Percentiles rank a stretch among this genome's conserved stretches.
These are phyloP conservation scores for Tolypocladium paradoxum DNA, from an alignment of 2,329 filamentous ascomycete genomes.

Conservation along the genomic window DNA sequence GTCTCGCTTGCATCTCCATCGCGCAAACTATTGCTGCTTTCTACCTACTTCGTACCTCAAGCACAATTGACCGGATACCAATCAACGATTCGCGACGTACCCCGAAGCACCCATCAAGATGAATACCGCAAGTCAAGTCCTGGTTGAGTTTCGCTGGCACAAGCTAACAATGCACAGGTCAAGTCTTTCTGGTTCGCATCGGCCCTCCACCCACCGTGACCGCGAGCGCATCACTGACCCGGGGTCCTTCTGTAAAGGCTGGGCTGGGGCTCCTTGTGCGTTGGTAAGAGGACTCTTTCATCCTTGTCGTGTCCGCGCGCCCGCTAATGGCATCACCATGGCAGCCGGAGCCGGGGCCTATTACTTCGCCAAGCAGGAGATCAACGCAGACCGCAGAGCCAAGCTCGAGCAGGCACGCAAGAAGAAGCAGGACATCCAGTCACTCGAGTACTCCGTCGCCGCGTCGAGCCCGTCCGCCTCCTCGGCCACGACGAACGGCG, in stretches of 20 bases:
- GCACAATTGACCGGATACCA: neutral
- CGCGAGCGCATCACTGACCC: slow-evolving; percentile 1
- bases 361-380: slow-evolving; percentile 88
- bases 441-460: slow-evolving; percentile 39
- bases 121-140: slow-evolving; percentile 39
- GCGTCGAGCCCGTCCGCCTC: slow-evolving; percentile 22
- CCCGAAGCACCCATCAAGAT: slow-evolving; percentile 21
- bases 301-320: neutral
- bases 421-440: slow-evolving; percentile 49
- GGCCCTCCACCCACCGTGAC: neutral
- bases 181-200: slow-evolving; percentile 55
- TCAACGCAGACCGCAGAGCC: slow-evolving; percentile 77
- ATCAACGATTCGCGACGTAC: neutral
- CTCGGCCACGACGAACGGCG: slow-evolving; percentile 28
- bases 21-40: neutral
- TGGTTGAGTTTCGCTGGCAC: neutral
- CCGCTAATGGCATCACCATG: slow-evolving; percentile 8
- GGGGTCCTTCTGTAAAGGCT: slow-evolving; percentile 44
- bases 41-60: too few species aligned
- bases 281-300: slow-evolving; percentile 43
- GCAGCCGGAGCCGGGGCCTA: slow-evolving; percentile 83
- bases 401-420: slow-evolving; percentile 57
- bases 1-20: neutral
- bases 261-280: slow-evolving; percentile 83
- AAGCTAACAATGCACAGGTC: slow-evolving; percentile 29